These are phyloP conservation scores for Aspergillus indologenus DNA, from an alignment of 495 filamentous ascomycete genomes.

Conservation along the genomic window DNA sequence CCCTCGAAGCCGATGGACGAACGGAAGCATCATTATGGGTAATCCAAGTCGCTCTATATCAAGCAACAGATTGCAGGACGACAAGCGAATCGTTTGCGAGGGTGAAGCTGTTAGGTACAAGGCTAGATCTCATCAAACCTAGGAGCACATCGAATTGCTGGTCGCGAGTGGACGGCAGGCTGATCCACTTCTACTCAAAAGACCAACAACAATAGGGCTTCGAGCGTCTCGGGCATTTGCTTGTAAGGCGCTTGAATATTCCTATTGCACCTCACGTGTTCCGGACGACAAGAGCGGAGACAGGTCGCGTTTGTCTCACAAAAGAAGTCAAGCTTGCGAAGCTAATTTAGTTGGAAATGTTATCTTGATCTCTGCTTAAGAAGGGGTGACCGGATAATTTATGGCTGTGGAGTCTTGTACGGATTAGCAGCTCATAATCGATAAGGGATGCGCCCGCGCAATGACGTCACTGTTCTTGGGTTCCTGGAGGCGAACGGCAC, in stretches of 20 bases:
- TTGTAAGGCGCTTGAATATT: background rate
- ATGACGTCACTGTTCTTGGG: background rate
- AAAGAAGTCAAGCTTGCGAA: background rate
- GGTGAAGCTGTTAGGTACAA: background rate
- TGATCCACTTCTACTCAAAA: background rate
- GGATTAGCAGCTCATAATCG: background rate
- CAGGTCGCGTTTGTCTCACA: background rate
- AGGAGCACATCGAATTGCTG: background rate
- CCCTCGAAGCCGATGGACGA: slow-evolving; percentile 5
- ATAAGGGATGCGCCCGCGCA: background rate
- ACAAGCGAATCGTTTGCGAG: background rate
- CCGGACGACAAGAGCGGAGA: background rate
- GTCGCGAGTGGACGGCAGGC: background rate
- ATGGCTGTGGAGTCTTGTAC: background rate
- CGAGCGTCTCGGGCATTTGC: background rate
- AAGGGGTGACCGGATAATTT: background rate
- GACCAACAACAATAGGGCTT: background rate
- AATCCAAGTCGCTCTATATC: background rate
- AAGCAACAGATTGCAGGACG: background rate
- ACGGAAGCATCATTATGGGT: slow-evolving; percentile 1
- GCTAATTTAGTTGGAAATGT: background rate
- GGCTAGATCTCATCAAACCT: background rate
- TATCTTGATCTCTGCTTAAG: background rate
- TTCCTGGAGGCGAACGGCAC: background rate
- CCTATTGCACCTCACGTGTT: no score